Evolutionary conservation across 2,329 filamentous ascomycete genomes (phyloP), one percentile per base, ranked within the genome.

Genomic region (Ophiosphaerella narmari): DNA sequence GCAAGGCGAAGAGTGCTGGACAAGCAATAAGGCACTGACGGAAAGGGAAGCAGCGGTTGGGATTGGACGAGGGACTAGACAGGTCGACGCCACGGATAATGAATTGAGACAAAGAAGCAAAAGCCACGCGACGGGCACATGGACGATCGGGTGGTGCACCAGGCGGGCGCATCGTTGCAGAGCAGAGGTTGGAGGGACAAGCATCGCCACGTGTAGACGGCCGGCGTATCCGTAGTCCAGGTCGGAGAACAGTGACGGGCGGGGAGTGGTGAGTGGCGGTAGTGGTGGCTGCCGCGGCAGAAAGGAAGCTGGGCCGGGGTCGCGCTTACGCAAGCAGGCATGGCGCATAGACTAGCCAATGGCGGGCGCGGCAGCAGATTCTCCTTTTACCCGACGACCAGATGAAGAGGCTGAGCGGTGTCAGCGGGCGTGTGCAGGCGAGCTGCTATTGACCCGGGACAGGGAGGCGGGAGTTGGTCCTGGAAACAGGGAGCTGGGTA

Each of bases 321-420:
- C 5, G 23, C 14, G 35, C 35, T 32, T 39, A 39, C 18, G 32
- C 23, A 35, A 52, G 39, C 40, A 45, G 52, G 45, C 43, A 47
- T 46, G 52, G 46, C 43, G 52, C 44, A 45, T 50, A 47, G 56
- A 48, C 55, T 50, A 51, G 55, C 66, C 61, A 71, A 67, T 71
- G 32, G 58, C 52, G 58, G 44, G 14, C 32, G 34, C 18, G 6
- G 35, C 37, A 44, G 47, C 43, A 47, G 43, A 29, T 29, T 29
- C 53, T 70, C 68, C 68, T 48, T 72, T 71, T 68, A 71, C 50
- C 67, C 68, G 68, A 62, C 42, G 37, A 29, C 3, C 7, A 29
- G 26, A 29, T 29, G 39, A 35, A 38, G 46, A 50, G 41, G 45
- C 52, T 59, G 52, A 54, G 54, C 55, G 39, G 40, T 48, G 62